Percentiles rank a stretch among this genome's conserved stretches.
Conservation (phyloP, 306 rosid species). For the Trifolium repens region DNA sequence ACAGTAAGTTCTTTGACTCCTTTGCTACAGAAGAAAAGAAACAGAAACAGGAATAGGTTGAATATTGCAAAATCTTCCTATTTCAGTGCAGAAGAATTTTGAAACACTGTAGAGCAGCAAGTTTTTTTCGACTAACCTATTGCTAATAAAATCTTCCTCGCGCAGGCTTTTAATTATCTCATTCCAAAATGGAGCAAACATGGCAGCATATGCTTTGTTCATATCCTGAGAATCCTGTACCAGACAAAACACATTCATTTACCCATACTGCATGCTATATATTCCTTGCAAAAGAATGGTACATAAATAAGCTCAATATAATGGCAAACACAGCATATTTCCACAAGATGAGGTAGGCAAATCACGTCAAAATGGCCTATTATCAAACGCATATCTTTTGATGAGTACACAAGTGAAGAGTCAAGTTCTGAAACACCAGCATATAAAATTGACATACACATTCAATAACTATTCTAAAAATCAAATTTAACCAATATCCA, state of each 20-base stretch:
- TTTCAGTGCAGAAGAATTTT: constrained; percentile 19
- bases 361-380: neutral
- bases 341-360: neutral
- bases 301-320: neutral
- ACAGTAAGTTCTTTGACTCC: constrained; percentile 8
- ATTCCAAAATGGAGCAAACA: constrained; percentile 95
- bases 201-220: constrained; percentile 79
- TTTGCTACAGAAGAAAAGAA: constrained; percentile 6
- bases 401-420: neutral
- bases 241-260: constrained; percentile 22
- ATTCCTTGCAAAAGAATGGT: neutral
- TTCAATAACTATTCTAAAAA: neutral
- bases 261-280: constrained; percentile 4
- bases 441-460: constrained; percentile 9
- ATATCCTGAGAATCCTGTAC: constrained; percentile 74
- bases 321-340: neutral
- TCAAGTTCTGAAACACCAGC: neutral
- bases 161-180: constrained; percentile 94
- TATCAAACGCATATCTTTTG: neutral
- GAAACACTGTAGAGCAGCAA: constrained; percentile 36
- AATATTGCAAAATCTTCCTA: neutral
- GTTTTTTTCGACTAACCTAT: constrained; percentile 59
- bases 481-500: neutral
- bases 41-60: neutral
- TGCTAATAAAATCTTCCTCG: constrained; percentile 91